These are phyloP conservation scores for Venturia aucupariae DNA, from an alignment of 2,329 filamentous ascomycete species.

Conservation along the genomic window DNA sequence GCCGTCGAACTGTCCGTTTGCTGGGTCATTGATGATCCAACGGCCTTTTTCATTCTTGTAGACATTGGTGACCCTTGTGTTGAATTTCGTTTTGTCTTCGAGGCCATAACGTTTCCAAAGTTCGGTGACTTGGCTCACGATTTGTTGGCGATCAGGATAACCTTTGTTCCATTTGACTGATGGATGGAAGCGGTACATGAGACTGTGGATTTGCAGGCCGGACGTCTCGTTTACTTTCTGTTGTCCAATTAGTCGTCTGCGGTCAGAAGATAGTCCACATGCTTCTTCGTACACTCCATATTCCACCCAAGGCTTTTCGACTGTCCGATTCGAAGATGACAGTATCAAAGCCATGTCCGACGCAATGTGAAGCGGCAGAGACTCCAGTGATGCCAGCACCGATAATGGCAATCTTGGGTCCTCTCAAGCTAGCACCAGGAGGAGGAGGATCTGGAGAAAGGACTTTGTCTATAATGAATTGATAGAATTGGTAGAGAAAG, in stretches of 20 bases:
- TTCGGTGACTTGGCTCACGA: constrained; percentile 59
- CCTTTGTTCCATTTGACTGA: constrained; percentile 63
- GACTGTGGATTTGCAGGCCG: constrained; percentile 70
- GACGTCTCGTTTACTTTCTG: constrained; percentile 75
- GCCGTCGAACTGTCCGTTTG: constrained; percentile 66
- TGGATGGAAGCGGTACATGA: constrained; percentile 85
- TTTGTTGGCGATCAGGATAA: constrained; percentile 71
- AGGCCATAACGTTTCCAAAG: constrained; percentile 70
- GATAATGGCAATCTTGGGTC: constrained; percentile 47
- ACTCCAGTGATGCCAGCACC: constrained; percentile 57
- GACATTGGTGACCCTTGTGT: constrained; percentile 58
- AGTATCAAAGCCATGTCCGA: constrained; percentile 78
- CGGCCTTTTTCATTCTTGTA: constrained; percentile 57
- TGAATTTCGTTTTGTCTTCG: constrained; percentile 61
- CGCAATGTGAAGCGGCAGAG: constrained; percentile 70
- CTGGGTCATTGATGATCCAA: constrained; percentile 69
- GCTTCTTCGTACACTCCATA: constrained; percentile 60
- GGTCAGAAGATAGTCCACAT: constrained; percentile 4
- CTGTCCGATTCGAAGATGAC: constrained; percentile 66
- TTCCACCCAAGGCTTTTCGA: constrained; percentile 61
- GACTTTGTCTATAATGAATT: constrained; percentile 54
- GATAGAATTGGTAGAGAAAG: constrained; percentile 55
- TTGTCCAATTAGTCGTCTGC: constrained; percentile 9
- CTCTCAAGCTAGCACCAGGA: constrained; percentile 44
- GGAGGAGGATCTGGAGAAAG: constrained; percentile 63